Evolutionary conservation across 495 filamentous ascomycete genomes (phyloP).

Genomic region (Talaromyces thailandensis): DNA sequence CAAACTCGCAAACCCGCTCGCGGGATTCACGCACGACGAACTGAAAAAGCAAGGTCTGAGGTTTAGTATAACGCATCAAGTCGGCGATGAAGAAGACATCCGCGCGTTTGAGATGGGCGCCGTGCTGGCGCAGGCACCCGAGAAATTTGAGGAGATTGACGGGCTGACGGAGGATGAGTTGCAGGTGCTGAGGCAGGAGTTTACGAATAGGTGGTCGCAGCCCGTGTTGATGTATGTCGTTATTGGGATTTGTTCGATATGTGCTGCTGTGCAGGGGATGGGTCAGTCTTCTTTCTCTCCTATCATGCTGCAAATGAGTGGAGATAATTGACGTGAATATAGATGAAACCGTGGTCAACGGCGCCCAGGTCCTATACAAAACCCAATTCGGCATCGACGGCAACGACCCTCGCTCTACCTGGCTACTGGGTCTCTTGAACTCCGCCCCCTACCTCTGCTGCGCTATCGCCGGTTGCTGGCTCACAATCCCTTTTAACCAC

Average conservation of each 20-base stretch:
- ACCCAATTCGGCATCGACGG: slow-evolving; percentile 58
- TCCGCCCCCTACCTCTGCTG: slow-evolving; percentile 67
- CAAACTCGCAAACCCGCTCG: slow-evolving; percentile 63
- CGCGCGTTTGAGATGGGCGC: slow-evolving; percentile 67
- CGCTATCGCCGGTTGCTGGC: slow-evolving; percentile 72
- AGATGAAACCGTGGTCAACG: slow-evolving; percentile 76
- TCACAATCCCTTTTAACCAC: slow-evolving; percentile 73
- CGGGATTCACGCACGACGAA: slow-evolving; percentile 49
- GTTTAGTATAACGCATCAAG: slow-evolving; percentile 54
- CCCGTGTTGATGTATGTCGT: slow-evolving; percentile 61
- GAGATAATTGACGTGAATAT: slow-evolving; percentile 16
- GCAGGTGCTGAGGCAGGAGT: slow-evolving; percentile 51
- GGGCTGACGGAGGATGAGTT: slow-evolving; percentile 49
- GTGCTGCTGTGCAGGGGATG: slow-evolving; percentile 64
- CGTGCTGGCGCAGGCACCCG: slow-evolving; percentile 53
- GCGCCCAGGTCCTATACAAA: slow-evolving; percentile 67
- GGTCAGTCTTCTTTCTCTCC: slow-evolving; percentile 28
- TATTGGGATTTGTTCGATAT: slow-evolving; percentile 52
- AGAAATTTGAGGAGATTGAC: slow-evolving; percentile 41
- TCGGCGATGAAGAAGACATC: slow-evolving; percentile 53
- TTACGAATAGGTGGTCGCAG: slow-evolving; percentile 64
- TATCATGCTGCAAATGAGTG: neutral
- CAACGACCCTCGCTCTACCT: slow-evolving; percentile 28
- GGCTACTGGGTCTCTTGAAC: slow-evolving; percentile 59
- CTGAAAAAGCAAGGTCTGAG: slow-evolving; percentile 53